Evolutionary conservation across 371 early-diverging fungal species (phyloP).

Genomic region (Mucor mucedo): DNA sequence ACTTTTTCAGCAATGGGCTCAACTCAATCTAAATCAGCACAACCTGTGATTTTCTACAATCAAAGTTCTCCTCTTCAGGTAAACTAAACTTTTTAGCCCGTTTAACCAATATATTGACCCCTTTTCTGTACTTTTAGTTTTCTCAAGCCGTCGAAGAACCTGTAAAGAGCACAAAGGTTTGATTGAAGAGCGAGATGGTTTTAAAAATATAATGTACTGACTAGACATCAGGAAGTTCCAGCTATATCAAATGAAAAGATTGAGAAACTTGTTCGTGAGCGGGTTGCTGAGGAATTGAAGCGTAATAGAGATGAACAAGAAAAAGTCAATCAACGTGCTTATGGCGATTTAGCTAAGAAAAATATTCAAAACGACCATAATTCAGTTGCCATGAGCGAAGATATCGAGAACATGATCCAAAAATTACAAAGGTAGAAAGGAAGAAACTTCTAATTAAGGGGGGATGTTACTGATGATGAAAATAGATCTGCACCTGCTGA

Average conservation of each 20-base stretch:
- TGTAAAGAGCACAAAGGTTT: constrained; percentile 9
- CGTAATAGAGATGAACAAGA: constrained; percentile 38
- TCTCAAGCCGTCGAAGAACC: constrained; percentile 8
- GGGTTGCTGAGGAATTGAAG: constrained; percentile 50
- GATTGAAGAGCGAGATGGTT: background rate
- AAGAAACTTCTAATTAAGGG: background rate
- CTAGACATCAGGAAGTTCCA: constrained; percentile 7
- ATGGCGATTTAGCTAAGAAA: constrained; percentile 43
- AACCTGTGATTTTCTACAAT: constrained; percentile 56
- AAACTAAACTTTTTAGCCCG: background rate
- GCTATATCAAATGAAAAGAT: constrained; percentile 41
- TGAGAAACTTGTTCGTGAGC: constrained; percentile 48
- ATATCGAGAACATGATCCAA: constrained; percentile 53
- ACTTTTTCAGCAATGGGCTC: constrained; percentile 39
- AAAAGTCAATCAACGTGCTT: constrained; percentile 32
- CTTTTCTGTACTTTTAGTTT: background rate
- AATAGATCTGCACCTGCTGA: constrained; percentile 45
- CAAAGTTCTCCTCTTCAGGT: constrained; percentile 54
- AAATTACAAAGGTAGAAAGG: constrained; percentile 48
- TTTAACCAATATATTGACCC: background rate
- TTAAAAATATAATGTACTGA: background rate
- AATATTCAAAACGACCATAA: constrained; percentile 53
- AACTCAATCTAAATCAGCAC: constrained; percentile 47
- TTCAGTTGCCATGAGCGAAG: constrained; percentile 49
- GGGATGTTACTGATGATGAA: background rate